phyloP scores from a whole-genome alignment of 2,329 filamentous ascomycete species.

The Coniochaeta pulveracea region DNA sequence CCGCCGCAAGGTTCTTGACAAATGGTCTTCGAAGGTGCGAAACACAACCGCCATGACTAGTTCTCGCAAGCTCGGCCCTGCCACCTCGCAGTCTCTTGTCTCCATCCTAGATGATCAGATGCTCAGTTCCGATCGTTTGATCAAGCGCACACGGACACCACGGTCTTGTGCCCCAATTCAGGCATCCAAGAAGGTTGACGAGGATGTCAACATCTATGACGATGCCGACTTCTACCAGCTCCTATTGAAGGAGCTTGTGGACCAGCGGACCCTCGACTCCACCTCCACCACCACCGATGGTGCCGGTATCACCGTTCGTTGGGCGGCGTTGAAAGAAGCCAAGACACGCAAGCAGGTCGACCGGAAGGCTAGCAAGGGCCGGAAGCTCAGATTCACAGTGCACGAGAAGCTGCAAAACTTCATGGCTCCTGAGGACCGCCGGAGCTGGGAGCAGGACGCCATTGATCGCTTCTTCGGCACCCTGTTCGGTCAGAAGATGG shows the following conservation, averaged over 20 bases:
- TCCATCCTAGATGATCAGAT: constrained; percentile 60
- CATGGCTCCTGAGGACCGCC: constrained; percentile 82
- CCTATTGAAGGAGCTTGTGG: constrained; percentile 83
- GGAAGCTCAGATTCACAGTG: constrained; percentile 88
- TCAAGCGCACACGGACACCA: constrained; percentile 58
- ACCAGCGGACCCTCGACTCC: constrained; percentile 68
- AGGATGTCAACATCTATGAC: constrained; percentile 65
- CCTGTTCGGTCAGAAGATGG: constrained; percentile 59
- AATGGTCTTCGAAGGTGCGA: constrained; percentile 78
- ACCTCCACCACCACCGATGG: constrained; percentile 24
- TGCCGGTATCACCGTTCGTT: constrained; percentile 43
- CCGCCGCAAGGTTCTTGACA: constrained; percentile 66
- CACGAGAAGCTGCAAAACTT: constrained; percentile 98
- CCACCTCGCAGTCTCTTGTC: constrained; percentile 50
- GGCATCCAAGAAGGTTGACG: constrained; percentile 40
- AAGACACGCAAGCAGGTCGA: constrained; percentile 80
- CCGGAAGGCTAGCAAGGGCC: constrained; percentile 86
- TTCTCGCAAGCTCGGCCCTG: constrained; percentile 40
- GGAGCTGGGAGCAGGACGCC: constrained; percentile 69
- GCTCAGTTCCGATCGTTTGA: constrained; percentile 50
- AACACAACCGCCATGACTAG: constrained; percentile 45
- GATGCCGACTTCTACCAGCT: constrained; percentile 93
- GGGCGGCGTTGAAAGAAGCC: constrained; percentile 61
- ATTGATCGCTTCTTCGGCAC: constrained; percentile 69
- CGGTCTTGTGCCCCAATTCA: constrained; percentile 69